phyloP scores from a whole-genome alignment of 441 rosid species.

The Cnidoscolus chayamansa region DNA sequence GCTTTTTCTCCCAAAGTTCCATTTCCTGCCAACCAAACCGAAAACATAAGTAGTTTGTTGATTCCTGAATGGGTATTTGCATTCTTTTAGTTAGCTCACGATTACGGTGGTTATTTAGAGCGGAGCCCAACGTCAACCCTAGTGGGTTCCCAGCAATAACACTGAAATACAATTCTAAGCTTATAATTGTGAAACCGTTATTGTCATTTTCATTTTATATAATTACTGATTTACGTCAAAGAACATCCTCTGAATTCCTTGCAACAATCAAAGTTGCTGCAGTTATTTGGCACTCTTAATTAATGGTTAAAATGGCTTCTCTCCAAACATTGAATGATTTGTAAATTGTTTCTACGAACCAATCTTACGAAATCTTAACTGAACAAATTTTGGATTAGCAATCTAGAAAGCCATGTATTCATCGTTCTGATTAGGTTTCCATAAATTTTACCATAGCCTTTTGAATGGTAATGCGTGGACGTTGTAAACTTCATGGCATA shows the following conservation, averaged over 20 bases:
- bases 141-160: background rate
- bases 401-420: background rate
- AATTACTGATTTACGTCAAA: background rate
- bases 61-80: background rate
- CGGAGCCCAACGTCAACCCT: background rate
- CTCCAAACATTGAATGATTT: background rate
- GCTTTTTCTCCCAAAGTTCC: too few species aligned
- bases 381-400: slow-evolving; percentile 1
- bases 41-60: background rate
- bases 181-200: background rate
- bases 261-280: background rate
- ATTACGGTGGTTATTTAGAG: background rate
- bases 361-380: background rate
- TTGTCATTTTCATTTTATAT: background rate
- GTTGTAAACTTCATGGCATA: background rate
- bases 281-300: background rate
- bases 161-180: background rate
- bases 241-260: background rate
- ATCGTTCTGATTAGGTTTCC: background rate
- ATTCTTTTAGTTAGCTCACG: too few species aligned
- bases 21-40: too few species aligned
- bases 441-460: background rate
- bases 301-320: background rate
- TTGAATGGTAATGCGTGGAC: background rate
- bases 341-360: background rate